Base-by-base conservation (phyloP, 2,329 filamentous ascomycete genomes). In the Stagonosporopsis rhizophila region DNA sequence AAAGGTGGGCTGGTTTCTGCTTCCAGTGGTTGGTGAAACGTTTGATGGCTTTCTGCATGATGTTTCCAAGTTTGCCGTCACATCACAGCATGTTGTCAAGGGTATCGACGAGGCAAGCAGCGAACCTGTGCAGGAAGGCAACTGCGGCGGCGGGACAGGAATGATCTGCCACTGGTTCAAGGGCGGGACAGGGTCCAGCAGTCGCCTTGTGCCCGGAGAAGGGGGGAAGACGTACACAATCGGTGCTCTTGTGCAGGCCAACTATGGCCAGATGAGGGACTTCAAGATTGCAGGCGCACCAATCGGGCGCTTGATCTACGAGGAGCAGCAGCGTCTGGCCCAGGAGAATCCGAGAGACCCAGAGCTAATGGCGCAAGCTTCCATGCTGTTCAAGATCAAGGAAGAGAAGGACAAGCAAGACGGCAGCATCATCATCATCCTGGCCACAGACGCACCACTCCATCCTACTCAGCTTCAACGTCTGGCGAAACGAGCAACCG, bases 101-200 rank as follows among this genome's bases (percentile, higher is more conserved):
- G 83, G 85, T 0, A 83, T 89, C 47, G 77, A 80, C 28, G 77
- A 70, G 7, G 85, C 83, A 0, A 77, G 75, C 2, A 75, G 78
- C 8, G 83, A 80, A 1, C 73, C 77, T 0, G 85, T 89, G 0
- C 73, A 75, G 2, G 87, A 90, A 71, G 87, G 87, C 0, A 86
- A 85, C 62, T 82, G 81, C 1, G 87, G 87, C 3, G 87, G 87
- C 17, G 87, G 87, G n/a, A 87, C 86, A 0, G 87, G 86, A 14
- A 89, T 89, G 85, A 80, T 85, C 34, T 87, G 85, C 66, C 85
- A 88, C 65, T 82, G 81, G 60, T 88, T 85, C 77, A 89, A 89
- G 69, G 87, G 86, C 32, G 87, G 87, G 0, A 90, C 87, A 0
- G 87, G 87, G 1, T 86, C 82, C 0, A 83, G 82, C 62, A 86